phyloP scores from a whole-genome alignment of 306 rosid species.

The Quercus berberidifolia region DNA sequence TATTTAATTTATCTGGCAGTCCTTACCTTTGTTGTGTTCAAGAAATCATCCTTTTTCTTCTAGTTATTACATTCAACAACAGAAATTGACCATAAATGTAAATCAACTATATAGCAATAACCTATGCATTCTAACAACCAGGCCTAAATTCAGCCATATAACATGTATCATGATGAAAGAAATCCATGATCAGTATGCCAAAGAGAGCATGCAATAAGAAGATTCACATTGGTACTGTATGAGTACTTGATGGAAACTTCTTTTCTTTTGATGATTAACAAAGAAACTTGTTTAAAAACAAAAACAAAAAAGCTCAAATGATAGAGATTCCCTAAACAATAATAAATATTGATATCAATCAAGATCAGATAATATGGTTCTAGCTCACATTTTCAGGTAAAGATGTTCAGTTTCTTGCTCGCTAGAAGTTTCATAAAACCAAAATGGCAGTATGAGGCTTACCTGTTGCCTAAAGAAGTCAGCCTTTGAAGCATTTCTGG shows the following conservation, averaged over 20 bases:
- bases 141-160: no score
- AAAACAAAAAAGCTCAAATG: no score
- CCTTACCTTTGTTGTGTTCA: not conserved
- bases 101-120: no score
- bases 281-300: no score
- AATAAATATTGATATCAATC: no score
- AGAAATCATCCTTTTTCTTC: not conserved
- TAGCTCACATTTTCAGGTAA: not conserved
- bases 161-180: no score
- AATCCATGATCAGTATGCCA: not conserved
- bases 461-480: constrained; percentile 89
- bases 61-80: not conserved
- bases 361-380: not conserved
- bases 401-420: not conserved
- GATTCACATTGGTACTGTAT: not conserved
- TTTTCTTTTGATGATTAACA: no score
- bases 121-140: no score
- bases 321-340: no score
- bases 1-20: not conserved
- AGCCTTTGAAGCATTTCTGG: constrained; percentile 84
- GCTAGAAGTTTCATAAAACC: not conserved
- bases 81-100: no score
- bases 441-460: not conserved
- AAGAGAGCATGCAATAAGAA: not conserved
- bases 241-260: not conserved